These are phyloP conservation scores for Lentinula detonsa DNA, from an alignment of 768 basidiomycete genomes.

Conservation along the genomic window DNA sequence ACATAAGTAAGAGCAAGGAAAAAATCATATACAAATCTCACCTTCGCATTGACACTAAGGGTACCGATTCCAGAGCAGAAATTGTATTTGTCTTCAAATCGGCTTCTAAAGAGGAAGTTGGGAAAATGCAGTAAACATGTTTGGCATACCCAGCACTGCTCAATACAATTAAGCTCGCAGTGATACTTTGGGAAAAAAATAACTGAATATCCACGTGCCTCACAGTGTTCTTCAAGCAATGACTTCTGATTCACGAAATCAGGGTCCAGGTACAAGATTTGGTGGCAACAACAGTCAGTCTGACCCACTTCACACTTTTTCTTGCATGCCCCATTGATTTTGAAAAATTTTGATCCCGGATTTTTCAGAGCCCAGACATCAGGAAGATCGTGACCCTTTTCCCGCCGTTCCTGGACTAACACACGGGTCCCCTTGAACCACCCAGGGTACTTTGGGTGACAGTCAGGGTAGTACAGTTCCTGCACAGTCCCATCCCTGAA, in stretches of 20 bases:
- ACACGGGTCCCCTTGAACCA: constrained; percentile 19
- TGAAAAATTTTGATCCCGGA: not conserved
- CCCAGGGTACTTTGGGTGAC: not conserved
- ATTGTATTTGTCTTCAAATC: constrained; percentile 21
- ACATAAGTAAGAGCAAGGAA: not conserved
- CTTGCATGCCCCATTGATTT: not conserved
- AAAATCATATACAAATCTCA: not conserved
- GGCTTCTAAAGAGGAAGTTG: constrained; percentile 13
- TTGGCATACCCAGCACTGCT: constrained; percentile 18
- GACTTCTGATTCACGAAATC: constrained; percentile 20
- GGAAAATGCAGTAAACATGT: constrained; percentile 14
- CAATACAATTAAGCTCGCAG: constrained; percentile 21
- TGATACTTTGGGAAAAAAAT: constrained; percentile 25
- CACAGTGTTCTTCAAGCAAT: constrained; percentile 5
- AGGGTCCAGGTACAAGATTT: constrained; percentile 21
- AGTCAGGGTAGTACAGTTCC: constrained; percentile 19
- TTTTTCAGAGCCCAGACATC: not conserved
- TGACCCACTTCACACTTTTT: constrained; percentile 9
- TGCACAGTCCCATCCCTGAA: constrained; percentile 18
- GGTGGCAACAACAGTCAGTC: constrained; percentile 16
- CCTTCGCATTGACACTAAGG: constrained; percentile 13
- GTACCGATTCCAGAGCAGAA: constrained; percentile 17
- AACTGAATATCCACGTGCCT: constrained; percentile 14
- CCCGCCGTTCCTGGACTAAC: constrained; percentile 8
- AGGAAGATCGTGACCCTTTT: no score